phyloP scores from a whole-genome alignment of 2,329 filamentous ascomycete species.

The Ophiostoma sp. region DNA sequence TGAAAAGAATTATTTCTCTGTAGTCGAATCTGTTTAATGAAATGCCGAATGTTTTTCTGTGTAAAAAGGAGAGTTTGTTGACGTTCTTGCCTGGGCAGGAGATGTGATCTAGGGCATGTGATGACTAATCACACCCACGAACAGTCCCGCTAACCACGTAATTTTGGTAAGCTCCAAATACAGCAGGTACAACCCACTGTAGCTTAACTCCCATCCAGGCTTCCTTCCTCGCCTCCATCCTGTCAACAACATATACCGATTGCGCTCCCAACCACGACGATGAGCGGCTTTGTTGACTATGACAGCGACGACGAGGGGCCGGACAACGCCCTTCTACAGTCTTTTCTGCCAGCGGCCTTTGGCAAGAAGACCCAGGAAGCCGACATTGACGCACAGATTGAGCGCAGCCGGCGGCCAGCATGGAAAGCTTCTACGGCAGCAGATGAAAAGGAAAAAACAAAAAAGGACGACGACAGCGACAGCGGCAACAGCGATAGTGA shows the following conservation, averaged over 20 bases:
- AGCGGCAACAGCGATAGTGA: slow-evolving; percentile 32
- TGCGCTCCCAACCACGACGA: background rate
- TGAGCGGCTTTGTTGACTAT: slow-evolving; percentile 59
- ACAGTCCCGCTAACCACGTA: background rate
- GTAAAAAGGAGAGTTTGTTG: background rate
- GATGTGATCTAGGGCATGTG: background rate
- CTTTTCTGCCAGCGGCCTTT: slow-evolving; percentile 79
- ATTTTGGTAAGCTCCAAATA: background rate
- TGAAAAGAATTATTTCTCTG: too few species aligned
- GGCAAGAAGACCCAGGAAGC: slow-evolving; percentile 76
- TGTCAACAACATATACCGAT: background rate
- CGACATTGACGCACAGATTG: slow-evolving; percentile 77
- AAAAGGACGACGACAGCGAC: slow-evolving; percentile 31
- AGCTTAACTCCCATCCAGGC: background rate
- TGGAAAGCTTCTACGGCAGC: slow-evolving; percentile 35
- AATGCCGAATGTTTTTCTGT: background rate
- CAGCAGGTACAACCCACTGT: background rate
- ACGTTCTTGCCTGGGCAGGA: background rate
- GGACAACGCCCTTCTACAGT: slow-evolving; percentile 66
- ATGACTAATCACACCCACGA: background rate
- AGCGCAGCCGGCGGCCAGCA: slow-evolving; percentile 67
- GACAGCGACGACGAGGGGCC: slow-evolving; percentile 56
- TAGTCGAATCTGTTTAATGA: background rate
- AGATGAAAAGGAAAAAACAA: background rate
- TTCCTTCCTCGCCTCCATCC: background rate